Evolutionary conservation across 2,329 filamentous ascomycete species (phyloP), one percentile per base, ranked within the genome.

Genomic region (Trichoderma sp.): DNA sequence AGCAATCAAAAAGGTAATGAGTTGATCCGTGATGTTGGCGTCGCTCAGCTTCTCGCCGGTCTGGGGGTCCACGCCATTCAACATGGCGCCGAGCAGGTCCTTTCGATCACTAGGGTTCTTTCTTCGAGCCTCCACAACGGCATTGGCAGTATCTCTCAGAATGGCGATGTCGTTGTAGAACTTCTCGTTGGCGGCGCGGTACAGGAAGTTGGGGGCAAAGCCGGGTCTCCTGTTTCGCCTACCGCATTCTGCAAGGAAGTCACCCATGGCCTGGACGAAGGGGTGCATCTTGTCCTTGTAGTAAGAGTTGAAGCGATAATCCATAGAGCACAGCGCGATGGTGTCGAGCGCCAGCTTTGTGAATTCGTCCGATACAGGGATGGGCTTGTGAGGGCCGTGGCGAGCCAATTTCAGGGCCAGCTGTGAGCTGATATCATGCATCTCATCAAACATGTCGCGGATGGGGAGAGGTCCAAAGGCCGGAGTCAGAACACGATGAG

Each of bases 291-390:
- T 84, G 15, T 92, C 87, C 32, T 85, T 84, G 77, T 94, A 94
- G 80, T 91, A 93, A 1, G 88, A 91, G 80, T 94, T 94, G 84
- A 94, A 94, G 20, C 92, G 88, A 72, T 86, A 91, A 47, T 88
- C 87, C 88, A 93, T 91, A n/a, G 88, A 84, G 78, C 91, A 92
- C 3, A 94, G 84, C 1, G 90, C 90, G 9, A 94, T 85, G 0
- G 91, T 92, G 77, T 94, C 92, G 3, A 94, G 85, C 0, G 92
- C 89, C 36, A 94, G 82, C n/a, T 91, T 86, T 3, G 91, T 93
- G 73, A 93, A 92, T 78, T 93, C 90, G 20, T 91, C 89, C 0
- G 88, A 85, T 0, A 88, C 87, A 58, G 85, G 82, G 71, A 94
- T 91, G 11, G 86, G 82, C 58, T 85, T 78, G 2, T 83, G 79